Percentiles rank a stretch among this genome's conserved stretches.
Conservation (phyloP, 2,329 filamentous ascomycete species). For the Aspergillus ustus region DNA sequence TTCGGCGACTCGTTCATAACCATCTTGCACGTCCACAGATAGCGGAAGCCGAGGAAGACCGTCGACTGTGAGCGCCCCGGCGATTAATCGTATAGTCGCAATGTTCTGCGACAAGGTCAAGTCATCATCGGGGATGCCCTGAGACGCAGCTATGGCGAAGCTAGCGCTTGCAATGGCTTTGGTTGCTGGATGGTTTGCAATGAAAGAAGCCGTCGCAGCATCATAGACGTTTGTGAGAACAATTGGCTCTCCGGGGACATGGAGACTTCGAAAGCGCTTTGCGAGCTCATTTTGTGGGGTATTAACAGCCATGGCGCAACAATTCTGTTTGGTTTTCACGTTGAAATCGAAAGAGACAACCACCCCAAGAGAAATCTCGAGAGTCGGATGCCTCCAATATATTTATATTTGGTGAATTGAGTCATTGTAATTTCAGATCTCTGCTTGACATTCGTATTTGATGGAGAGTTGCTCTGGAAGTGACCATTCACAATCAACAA, state of each 20-base stretch:
- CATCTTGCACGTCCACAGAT: conserved; percentile 65
- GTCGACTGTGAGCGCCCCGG: conserved; percentile 41
- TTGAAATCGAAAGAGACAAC: background rate
- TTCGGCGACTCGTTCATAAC: conserved; percentile 53
- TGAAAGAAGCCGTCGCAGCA: conserved; percentile 51
- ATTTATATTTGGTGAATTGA: conserved; percentile 1
- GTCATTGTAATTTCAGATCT: background rate
- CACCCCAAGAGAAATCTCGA: background rate
- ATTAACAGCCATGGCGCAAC: conserved; percentile 1
- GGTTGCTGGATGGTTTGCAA: conserved; percentile 43
- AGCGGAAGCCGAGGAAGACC: conserved; percentile 48
- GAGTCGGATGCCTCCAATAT: background rate
- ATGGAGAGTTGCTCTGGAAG: conserved; percentile 20
- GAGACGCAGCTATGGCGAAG: conserved; percentile 55
- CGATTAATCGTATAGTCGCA: conserved; percentile 51
- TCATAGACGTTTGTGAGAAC: conserved; percentile 64
- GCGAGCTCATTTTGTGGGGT: conserved; percentile 28
- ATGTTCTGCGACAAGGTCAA: conserved; percentile 60
- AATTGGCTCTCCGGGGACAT: conserved; percentile 56
- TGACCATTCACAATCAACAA: conserved; percentile 18
- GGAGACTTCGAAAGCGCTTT: conserved; percentile 49
- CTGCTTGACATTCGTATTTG: background rate
- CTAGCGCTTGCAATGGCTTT: conserved; percentile 57
- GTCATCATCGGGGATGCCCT: conserved; percentile 53
- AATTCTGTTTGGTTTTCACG: background rate